phyloP scores from a whole-genome alignment of 1,284 basidiomycete genomes.

The Rhodotorula sp. region DNA sequence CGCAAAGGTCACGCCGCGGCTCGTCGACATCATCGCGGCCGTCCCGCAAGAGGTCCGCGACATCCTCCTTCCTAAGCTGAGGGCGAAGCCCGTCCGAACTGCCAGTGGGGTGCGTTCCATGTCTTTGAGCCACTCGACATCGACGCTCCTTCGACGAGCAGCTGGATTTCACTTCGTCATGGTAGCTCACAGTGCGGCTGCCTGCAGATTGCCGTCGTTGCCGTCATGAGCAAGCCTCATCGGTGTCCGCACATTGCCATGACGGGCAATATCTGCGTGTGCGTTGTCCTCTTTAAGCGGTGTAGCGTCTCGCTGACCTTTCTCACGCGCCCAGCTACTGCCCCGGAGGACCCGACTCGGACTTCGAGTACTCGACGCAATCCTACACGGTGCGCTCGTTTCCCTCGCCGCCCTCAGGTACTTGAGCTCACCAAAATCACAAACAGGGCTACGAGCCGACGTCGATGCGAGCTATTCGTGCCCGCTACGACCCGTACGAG shows the following conservation, averaged over 20 bases:
- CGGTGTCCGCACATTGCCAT: constrained; percentile 99
- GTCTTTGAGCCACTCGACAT: too few species aligned
- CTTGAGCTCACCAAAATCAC: neutral
- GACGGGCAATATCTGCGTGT: constrained; percentile 99
- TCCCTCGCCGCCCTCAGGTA: constrained; percentile 67
- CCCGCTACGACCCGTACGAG: constrained; percentile 97
- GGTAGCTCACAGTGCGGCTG: neutral
- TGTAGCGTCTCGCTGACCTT: neutral
- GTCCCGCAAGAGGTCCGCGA: constrained; percentile 98
- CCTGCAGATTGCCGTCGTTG: constrained; percentile 88
- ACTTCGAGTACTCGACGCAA: constrained; percentile 99
- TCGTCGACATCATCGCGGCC: constrained; percentile 97
- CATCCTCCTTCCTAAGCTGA: constrained; percentile 82
- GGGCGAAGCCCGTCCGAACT: constrained; percentile 93
- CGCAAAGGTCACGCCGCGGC: constrained; percentile 80
- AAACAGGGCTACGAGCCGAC: constrained; percentile 63
- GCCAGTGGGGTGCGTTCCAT: constrained; percentile 77
- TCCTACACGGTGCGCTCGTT: constrained; percentile 54
- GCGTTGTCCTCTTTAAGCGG: constrained; percentile 46
- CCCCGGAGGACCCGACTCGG: constrained; percentile 97
- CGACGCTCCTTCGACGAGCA: neutral
- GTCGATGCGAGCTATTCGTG: constrained; percentile 97
- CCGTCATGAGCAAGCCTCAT: constrained; percentile 99
- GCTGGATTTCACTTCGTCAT: neutral
- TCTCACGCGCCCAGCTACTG: constrained; percentile 70